Evolutionary conservation across 2,329 filamentous ascomycete species (phyloP), one percentile per base, ranked within the genome.

Genomic region (Aspergillus pseudoviridinutans): DNA sequence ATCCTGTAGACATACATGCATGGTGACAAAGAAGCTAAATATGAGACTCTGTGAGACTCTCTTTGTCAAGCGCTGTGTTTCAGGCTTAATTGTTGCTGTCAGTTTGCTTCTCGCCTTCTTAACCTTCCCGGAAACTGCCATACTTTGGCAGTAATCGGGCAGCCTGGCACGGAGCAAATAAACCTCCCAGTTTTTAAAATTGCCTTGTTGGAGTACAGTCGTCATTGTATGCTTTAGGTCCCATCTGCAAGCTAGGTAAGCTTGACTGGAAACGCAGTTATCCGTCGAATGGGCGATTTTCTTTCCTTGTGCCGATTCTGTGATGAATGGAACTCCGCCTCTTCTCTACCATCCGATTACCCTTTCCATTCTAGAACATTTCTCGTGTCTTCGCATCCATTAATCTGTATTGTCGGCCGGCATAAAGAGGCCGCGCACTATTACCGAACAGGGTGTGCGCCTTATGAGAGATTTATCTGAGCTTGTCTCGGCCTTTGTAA

Each of bases 221-320:
- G 55, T 57, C 57, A 54, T 61, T 64, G 58, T 58, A 47, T 49
- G 46, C 51, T 61, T 57, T 57, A 54, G 51, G 50, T 51, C 53
- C 50, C 53, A 58, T 58, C 60, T 63, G 56, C 62, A 63, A 61
- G 58, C 59, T 65, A 63, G 58, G 58, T 66, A 64, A 66, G 64
- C 64, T 65, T 65, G 62, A 59, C 61, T 60, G 58, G 57, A 14
- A 59, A 59, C 55, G 58, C 61, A 59, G 61, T n/a, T n/a, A 64
- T 65, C 63, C 55, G 58, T 64, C 64, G 62, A 66, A 65, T 66
- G 60, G 58, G 61, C 55, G 60, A 58, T 53, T 47, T 50, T 49
- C 44, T 56, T 56, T 29, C 32, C 42, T 35, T 59, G 58, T 59
- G 59, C 56, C 62, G 59, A 46, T 61, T 62, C 57, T 59, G 61